These are phyloP conservation scores for Eucalyptus erythrocorys DNA, from an alignment of 345 rosid genomes.

Conservation along the genomic window DNA sequence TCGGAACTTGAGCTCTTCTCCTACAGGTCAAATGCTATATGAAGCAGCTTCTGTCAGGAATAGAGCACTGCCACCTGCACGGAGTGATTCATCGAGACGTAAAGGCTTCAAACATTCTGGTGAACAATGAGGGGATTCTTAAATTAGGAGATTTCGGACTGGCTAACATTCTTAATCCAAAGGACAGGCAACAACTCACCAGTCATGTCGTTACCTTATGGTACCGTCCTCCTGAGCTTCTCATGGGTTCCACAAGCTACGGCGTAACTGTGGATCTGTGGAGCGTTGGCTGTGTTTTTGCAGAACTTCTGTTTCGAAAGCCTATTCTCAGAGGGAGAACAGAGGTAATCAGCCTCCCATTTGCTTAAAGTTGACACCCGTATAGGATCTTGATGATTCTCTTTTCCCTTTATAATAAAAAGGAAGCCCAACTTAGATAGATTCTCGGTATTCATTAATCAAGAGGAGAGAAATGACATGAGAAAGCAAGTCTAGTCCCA, in stretches of 20 bases:
- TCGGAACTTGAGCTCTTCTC: background rate
- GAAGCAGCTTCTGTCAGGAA: constrained; percentile 22
- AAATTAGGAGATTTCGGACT: constrained; percentile 35
- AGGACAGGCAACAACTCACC: constrained; percentile 13
- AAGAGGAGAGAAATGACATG: background rate
- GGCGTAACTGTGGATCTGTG: constrained; percentile 27
- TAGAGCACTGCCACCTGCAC: constrained; percentile 27
- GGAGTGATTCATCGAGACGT: constrained; percentile 37
- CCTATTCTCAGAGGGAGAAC: constrained; percentile 38
- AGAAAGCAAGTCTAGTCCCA: background rate
- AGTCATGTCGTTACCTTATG: constrained; percentile 40
- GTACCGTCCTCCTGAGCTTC: constrained; percentile 40
- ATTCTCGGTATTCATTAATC: background rate
- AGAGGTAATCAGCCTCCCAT: constrained; percentile 7
- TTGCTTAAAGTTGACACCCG: background rate
- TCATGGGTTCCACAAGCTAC: constrained; percentile 18
- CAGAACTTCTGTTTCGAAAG: constrained; percentile 21
- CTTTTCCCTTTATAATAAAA: background rate
- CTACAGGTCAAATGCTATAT: constrained; percentile 28
- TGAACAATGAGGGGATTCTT: constrained; percentile 19
- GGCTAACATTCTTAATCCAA: constrained; percentile 9
- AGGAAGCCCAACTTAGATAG: background rate
- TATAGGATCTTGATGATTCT: background rate
- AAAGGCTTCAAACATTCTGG: constrained; percentile 10
- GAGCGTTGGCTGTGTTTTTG: constrained; percentile 35